These are phyloP conservation scores for Phytopythium mirpurense DNA, from an alignment of 352 stramenopile genomes.

Conservation along the genomic window DNA sequence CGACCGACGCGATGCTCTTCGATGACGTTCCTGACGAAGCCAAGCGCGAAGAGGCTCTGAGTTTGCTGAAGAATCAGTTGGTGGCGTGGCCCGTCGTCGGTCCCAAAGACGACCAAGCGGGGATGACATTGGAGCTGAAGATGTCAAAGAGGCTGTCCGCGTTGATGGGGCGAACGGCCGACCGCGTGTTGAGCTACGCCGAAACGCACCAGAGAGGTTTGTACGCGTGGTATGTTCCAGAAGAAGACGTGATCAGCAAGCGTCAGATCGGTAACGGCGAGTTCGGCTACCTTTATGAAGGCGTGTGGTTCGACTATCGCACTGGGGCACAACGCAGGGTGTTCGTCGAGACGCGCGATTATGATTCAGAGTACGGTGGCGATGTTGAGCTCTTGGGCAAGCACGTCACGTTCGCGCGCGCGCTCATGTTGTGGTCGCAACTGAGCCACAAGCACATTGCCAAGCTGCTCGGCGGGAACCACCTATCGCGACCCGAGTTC, in stretches of 20 bases:
- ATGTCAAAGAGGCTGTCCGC: neutral
- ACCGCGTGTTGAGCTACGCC: neutral
- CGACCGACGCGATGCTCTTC: neutral
- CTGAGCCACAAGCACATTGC: conserved; percentile 26
- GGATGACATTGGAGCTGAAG: neutral
- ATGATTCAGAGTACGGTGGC: too few relatives aligned
- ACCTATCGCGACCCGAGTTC: conserved; percentile 18
- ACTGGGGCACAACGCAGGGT: neutral
- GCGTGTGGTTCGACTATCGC: neutral
- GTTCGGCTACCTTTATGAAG: neutral
- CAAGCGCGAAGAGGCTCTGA: neutral
- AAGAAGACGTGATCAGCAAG: neutral
- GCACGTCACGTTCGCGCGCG: neutral
- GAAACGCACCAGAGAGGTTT: neutral
- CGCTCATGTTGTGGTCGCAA: conserved; percentile 16
- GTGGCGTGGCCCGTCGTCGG: neutral
- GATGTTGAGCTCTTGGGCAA: too few relatives aligned
- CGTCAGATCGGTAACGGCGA: neutral
- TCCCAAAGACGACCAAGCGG: neutral
- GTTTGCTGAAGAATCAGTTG: neutral
- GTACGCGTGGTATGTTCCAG: neutral
- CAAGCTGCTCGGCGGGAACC: conserved; percentile 28
- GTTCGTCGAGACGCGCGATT: too few relatives aligned
- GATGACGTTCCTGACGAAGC: neutral
- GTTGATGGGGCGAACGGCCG: neutral